Evolutionary conservation across 2,329 filamentous ascomycete species (phyloP), one percentile per base, ranked within the genome.

Genomic region (Aspergillus vadensis): DNA sequence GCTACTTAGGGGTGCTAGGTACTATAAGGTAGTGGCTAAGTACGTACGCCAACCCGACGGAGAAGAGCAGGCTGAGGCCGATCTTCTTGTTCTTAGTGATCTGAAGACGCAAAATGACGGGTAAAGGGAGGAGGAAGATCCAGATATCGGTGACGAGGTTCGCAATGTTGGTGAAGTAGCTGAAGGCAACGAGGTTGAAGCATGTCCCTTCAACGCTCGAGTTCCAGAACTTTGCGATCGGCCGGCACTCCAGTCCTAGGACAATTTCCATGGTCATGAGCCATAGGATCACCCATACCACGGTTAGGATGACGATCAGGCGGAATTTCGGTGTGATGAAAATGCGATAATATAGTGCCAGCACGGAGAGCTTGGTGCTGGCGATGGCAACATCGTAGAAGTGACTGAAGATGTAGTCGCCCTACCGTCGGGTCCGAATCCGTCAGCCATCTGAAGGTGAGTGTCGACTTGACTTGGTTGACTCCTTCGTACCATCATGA

Each of bases 391-490:
- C 36, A 44, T 65, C 49, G 48, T 65, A 65, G 39, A 65, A 58
- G 48, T 65, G 61, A 36, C 61, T 65, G 48, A 65, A 62, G 48
- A 65, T 47, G 27, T 65, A 65, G 43, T 65, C 57, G 41, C 61
- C 63, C 63, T 65, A 43, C 4, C 14, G 15, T n/a, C 12, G 44
- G 21, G 9, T 17, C 2, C 4, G 21, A 8, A 23, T 43, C 36
- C 15, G 47, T 50, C n/a, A 50, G 47, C 4, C 23, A 10, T 36
- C 5, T 19, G 15, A 19, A n/a, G 14, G n/a, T 41, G 27, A 8
- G 4, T 39, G 5, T 43, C 1, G 17, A 38, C 3, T 5, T n/a
- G 14, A 10, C 19, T 17, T 15, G n/a, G 27, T 7, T 23, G 14
- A 10, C 14, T 32, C 5, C 8, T 50, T 49, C 44, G 6, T 61